These are phyloP conservation scores for Fusarium sp. DNA, from an alignment of 2,329 filamentous ascomycete genomes.

Conservation along the genomic window DNA sequence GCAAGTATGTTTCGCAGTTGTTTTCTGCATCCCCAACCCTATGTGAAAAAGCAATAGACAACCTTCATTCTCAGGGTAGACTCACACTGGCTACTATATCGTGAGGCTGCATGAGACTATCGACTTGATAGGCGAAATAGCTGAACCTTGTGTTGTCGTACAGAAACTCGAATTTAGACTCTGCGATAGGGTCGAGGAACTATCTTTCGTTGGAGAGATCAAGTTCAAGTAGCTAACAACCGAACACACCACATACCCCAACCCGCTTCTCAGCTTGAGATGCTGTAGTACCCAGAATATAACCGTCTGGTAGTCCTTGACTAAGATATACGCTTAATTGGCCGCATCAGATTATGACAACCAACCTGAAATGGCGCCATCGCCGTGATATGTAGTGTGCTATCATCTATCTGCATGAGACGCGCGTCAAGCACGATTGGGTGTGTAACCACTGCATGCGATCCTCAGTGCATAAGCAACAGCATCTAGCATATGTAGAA, in stretches of 20 bases:
- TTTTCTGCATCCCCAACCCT: neutral
- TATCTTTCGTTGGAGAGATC: no score
- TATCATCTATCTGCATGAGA: neutral
- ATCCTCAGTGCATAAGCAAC: neutral
- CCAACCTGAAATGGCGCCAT: slow-evolving; percentile 7
- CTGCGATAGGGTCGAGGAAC: no score
- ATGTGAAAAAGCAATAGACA: accelerated
- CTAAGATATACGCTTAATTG: slow-evolving; percentile 3
- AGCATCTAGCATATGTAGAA: slow-evolving; percentile 20
- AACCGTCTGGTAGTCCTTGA: neutral
- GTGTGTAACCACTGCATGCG: neutral
- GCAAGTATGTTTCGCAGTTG: slow-evolving; percentile 1
- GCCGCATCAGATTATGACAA: neutral
- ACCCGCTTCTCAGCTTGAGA: neutral
- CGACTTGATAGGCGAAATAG: accelerated
- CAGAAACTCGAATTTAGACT: neutral
- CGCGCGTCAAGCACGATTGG: slow-evolving; percentile 1
- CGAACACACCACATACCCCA: neutral
- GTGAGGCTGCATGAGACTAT: neutral
- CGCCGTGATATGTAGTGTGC: neutral
- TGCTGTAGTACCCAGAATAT: slow-evolving; percentile 9
- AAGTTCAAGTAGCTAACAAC: no score
- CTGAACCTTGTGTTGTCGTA: neutral
- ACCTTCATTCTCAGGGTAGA: neutral
- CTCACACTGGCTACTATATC: no score